Conservation (phyloP, 202 grass and related monocot species). For the Saccharum hybrid region DNA sequence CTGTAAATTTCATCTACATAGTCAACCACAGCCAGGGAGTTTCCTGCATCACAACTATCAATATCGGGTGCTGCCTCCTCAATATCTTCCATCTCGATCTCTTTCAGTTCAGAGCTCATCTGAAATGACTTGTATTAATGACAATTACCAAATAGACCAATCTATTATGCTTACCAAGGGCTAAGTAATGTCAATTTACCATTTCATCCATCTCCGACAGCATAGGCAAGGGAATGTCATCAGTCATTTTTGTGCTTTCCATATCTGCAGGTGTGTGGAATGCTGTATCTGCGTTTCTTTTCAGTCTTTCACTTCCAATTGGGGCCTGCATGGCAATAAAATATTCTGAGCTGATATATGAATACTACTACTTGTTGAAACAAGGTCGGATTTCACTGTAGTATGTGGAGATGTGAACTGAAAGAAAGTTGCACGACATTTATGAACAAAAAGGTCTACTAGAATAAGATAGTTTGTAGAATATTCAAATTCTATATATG, state of each 20-base stretch:
- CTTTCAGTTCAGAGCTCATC: conserved; percentile 56
- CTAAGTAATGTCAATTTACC: conserved; percentile 41
- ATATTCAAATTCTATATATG: conserved; percentile 4
- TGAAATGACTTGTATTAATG: conserved; percentile 37
- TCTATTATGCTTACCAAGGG: neutral
- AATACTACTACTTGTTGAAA: conserved; percentile 6
- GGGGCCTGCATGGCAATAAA: conserved; percentile 45
- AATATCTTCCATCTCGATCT: conserved; percentile 78
- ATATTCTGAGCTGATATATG: neutral
- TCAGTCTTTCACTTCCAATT: conserved; percentile 61
- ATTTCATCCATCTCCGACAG: conserved; percentile 54
- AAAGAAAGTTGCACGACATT: neutral
- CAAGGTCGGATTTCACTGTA: neutral
- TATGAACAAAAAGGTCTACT: neutral
- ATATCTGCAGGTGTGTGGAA: conserved; percentile 46
- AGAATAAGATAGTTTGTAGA: neutral
- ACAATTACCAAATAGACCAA: neutral
- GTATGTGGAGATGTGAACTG: neutral
- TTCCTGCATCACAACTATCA: conserved; percentile 64
- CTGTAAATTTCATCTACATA: conserved; percentile 81
- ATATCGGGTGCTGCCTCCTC: conserved; percentile 67
- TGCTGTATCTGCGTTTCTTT: conserved; percentile 46
- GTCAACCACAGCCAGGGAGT: conserved; percentile 73
- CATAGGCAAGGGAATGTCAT: conserved; percentile 49
- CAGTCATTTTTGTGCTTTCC: conserved; percentile 52